These are phyloP conservation scores for Umbelopsis vinacea DNA, from an alignment of 192 early-diverging fungal species.

Conservation along the genomic window DNA sequence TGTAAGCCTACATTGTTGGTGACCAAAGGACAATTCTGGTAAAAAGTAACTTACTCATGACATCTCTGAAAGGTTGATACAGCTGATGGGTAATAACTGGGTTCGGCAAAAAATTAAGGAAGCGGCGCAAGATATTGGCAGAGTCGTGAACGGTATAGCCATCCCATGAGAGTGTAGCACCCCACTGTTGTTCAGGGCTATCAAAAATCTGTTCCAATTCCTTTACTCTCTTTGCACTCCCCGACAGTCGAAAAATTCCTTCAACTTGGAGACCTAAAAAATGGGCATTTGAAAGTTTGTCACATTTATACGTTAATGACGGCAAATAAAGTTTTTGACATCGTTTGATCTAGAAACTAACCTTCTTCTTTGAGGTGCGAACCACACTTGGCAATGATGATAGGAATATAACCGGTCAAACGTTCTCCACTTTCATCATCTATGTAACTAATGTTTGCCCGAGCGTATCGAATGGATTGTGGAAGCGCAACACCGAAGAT, in stretches of 20 bases:
- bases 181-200: conserved; percentile 59
- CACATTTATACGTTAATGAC: neutral
- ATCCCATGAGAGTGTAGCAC: conserved; percentile 63
- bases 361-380: conserved; percentile 41
- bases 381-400: conserved; percentile 45
- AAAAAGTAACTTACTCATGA: conserved; percentile 51
- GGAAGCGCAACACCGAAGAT: conserved; percentile 38
- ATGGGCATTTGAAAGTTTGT: neutral
- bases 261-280: conserved; percentile 56
- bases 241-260: conserved; percentile 79
- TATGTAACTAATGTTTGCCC: conserved; percentile 33
- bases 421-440: conserved; percentile 40
- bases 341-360: conserved; percentile 2
- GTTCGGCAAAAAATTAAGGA: conserved; percentile 72
- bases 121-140: conserved; percentile 75
- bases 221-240: conserved; percentile 74
- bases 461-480: conserved; percentile 38
- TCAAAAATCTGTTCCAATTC: conserved; percentile 72
- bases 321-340: neutral
- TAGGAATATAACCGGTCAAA: conserved; percentile 36
- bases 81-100: conserved; percentile 70
- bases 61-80: conserved; percentile 69
- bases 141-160: conserved; percentile 79
- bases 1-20: neutral
- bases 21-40: neutral